Conservation (phyloP, 2,329 filamentous ascomycete genomes). For the Paecilomyces dactylethromorphus region DNA sequence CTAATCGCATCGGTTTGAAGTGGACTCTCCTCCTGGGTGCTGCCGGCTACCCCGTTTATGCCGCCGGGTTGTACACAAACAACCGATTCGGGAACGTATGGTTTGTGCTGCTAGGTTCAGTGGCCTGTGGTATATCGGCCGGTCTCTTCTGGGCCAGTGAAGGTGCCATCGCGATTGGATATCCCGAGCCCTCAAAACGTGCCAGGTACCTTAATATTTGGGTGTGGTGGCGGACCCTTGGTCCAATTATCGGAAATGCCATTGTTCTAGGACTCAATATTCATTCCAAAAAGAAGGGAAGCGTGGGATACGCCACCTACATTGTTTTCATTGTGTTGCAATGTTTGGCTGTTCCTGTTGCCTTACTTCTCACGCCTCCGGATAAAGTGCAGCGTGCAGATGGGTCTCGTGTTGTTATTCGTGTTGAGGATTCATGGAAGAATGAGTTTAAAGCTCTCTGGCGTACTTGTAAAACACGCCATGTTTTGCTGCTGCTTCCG, state of each 20-base stretch:
- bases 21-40: slow-evolving; percentile 39
- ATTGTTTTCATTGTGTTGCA: slow-evolving; percentile 39
- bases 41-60: slow-evolving; percentile 44
- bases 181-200: slow-evolving; percentile 41
- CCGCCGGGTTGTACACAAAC: slow-evolving; percentile 41
- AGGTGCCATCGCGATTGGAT: slow-evolving; percentile 45
- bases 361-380: slow-evolving; percentile 32
- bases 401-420: slow-evolving; percentile 32
- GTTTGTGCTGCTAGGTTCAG: slow-evolving; percentile 46
- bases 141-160: slow-evolving; percentile 48
- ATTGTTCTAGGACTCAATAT: slow-evolving; percentile 42
- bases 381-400: slow-evolving; percentile 39
- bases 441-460: slow-evolving; percentile 34
- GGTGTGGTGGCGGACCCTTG: slow-evolving; percentile 46
- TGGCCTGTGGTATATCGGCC: slow-evolving; percentile 43
- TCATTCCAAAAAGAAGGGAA: slow-evolving; percentile 11
- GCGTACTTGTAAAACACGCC: slow-evolving; percentile 17
- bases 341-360: slow-evolving; percentile 28
- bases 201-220: slow-evolving; percentile 44
- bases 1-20: slow-evolving; percentile 43
- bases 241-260: slow-evolving; percentile 42
- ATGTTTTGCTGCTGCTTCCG: slow-evolving; percentile 36
- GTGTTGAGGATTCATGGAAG: slow-evolving; percentile 31
- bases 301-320: slow-evolving; percentile 32
- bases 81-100: slow-evolving; percentile 40